Percentiles rank a stretch among this genome's conserved stretches.
phyloP scores from a whole-genome alignment of 2,329 filamentous ascomycete species.

The Pyrenochaeta sp. region DNA sequence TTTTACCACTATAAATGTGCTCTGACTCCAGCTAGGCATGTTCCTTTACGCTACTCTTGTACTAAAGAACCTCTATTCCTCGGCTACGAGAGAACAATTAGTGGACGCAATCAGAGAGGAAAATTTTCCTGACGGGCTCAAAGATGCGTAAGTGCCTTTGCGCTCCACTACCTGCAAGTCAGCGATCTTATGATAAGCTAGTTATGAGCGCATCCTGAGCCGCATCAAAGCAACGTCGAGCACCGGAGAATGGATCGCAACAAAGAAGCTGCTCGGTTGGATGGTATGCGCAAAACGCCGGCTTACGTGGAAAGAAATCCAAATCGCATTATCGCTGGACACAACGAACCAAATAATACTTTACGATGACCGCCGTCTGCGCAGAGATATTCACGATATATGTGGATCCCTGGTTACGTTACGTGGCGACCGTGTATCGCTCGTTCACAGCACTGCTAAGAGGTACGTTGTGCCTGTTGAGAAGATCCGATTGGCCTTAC shows the following conservation, averaged over 20 bases:
- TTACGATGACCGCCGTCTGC: slow-evolving; percentile 24
- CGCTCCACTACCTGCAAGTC: neutral
- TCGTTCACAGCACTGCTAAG: slow-evolving; percentile 9
- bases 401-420: slow-evolving; percentile 31
- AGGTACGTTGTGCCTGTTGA: neutral
- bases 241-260: slow-evolving; percentile 17
- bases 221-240: slow-evolving; percentile 22
- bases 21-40: too few relatives aligned
- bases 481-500: neutral
- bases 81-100: slow-evolving; percentile 21
- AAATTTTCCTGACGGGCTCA: slow-evolving; percentile 25
- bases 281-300: slow-evolving; percentile 37
- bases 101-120: slow-evolving; percentile 18
- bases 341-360: slow-evolving; percentile 23
- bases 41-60: slow-evolving; percentile 31
- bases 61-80: slow-evolving; percentile 22
- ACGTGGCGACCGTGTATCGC: slow-evolving; percentile 2
- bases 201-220: slow-evolving; percentile 33
- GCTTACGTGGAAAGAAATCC: slow-evolving; percentile 36
- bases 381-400: slow-evolving; percentile 33
- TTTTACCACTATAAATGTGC: slow-evolving; percentile 1
- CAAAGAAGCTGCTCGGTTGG: slow-evolving; percentile 33
- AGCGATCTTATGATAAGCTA: too few relatives aligned
- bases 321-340: slow-evolving; percentile 34
- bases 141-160: slow-evolving; percentile 34